Conservation (phyloP, 1,284 basidiomycete genomes). For the Ustilago shanxiensis region DNA sequence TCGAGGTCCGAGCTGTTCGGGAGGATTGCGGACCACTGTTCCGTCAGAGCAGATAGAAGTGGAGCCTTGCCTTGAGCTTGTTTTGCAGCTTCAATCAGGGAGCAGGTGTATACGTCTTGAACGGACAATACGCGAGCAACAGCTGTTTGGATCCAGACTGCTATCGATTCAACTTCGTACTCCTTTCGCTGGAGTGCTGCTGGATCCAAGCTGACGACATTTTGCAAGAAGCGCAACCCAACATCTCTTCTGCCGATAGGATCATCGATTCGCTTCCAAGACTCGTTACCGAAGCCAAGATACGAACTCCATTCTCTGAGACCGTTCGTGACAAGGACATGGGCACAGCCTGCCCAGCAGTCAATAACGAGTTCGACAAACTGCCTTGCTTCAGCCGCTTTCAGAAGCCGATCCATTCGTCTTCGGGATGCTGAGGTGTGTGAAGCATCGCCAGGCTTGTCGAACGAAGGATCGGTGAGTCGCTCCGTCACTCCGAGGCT, state of each 20-base stretch:
- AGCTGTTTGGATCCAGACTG: conserved; percentile 59
- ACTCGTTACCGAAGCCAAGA: conserved; percentile 75
- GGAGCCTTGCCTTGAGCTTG: background rate
- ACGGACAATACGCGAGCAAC: conserved; percentile 49
- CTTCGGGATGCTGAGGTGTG: conserved; percentile 10
- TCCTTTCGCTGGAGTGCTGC: conserved; percentile 24
- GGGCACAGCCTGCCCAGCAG: conserved; percentile 82
- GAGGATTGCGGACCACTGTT: conserved; percentile 10
- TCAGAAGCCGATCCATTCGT: conserved; percentile 49
- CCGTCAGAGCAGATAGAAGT: conserved; percentile 8
- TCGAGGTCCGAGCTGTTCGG: conserved; percentile 24
- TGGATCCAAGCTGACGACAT: conserved; percentile 78
- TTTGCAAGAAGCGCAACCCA: conserved; percentile 79
- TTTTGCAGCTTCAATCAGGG: conserved; percentile 18
- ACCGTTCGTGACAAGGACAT: conserved; percentile 77
- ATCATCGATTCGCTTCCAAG: conserved; percentile 77
- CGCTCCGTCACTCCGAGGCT: conserved; percentile 40
- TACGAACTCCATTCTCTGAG: conserved; percentile 79
- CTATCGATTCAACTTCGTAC: conserved; percentile 50
- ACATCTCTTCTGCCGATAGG: conserved; percentile 76
- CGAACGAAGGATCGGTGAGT: conserved; percentile 19
- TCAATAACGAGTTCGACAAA: conserved; percentile 76
- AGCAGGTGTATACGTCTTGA: conserved; percentile 50
- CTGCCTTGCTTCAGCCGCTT: conserved; percentile 67
- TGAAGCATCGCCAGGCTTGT: background rate